Evolutionary conservation across 805 yeast genomes (phyloP).

Genomic region (Ogataea kodamae): DNA sequence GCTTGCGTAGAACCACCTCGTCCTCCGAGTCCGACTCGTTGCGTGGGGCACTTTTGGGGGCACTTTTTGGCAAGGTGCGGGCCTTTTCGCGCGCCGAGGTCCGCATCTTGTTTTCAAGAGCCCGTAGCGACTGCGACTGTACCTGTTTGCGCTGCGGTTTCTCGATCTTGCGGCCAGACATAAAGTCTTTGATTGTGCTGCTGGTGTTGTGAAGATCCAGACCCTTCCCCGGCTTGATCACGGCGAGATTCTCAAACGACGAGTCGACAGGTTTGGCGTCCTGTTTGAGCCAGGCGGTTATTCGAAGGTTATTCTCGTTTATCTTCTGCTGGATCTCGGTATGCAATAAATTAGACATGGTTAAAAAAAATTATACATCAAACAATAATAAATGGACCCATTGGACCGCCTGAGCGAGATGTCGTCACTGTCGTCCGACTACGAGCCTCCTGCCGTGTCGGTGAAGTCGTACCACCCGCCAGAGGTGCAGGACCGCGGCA

Average conservation of each 20-base stretch:
- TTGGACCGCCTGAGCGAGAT: no score
- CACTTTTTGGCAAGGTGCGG: slow-evolving; percentile 4
- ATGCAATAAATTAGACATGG: slow-evolving; percentile 30
- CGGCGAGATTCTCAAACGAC: slow-evolving; percentile 21
- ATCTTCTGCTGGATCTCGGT: slow-evolving; percentile 44
- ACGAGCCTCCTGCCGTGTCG: neutral
- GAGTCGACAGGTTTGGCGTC: slow-evolving; percentile 1
- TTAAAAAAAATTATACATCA: slow-evolving; percentile 1
- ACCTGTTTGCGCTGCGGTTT: slow-evolving; percentile 9
- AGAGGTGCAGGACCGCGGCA: neutral
- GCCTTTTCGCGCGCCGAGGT: slow-evolving; percentile 20
- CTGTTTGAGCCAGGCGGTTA: slow-evolving; percentile 38
- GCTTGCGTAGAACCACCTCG: slow-evolving; percentile 18
- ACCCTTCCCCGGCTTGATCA: slow-evolving; percentile 32
- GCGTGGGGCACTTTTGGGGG: slow-evolving; percentile 3
- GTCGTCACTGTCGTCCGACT: slow-evolving; percentile 7
- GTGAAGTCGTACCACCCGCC: slow-evolving; percentile 6
- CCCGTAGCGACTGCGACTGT: slow-evolving; percentile 22
- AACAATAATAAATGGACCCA: no score
- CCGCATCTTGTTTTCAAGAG: slow-evolving; percentile 29
- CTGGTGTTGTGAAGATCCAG: slow-evolving; percentile 12
- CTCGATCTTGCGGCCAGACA: slow-evolving; percentile 14
- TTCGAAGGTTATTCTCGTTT: slow-evolving; percentile 34
- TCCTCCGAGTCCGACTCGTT: slow-evolving; percentile 25
- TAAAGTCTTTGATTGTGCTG: slow-evolving; percentile 22